These are phyloP conservation scores for Aspergillus versicolor DNA, from an alignment of 2,329 filamentous ascomycete genomes.

Conservation along the genomic window DNA sequence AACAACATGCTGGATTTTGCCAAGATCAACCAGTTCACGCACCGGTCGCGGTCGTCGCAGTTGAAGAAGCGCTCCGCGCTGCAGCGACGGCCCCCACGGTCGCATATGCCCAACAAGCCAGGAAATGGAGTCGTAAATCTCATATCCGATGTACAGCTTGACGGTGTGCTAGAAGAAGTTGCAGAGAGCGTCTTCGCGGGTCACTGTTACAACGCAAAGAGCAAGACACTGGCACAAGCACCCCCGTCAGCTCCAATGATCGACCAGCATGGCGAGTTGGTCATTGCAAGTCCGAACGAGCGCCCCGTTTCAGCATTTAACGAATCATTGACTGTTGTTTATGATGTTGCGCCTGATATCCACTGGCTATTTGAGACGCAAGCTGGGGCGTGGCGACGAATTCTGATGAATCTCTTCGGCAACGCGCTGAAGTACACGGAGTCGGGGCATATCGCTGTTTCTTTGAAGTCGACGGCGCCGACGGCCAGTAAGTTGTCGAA, in stretches of 20 bases:
- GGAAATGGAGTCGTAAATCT: conserved; percentile 1
- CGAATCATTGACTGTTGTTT: conserved; percentile 6
- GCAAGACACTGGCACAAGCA: not conserved
- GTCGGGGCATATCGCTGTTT: conserved; percentile 42
- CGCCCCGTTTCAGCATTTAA: conserved; percentile 1
- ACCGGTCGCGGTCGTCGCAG: not conserved
- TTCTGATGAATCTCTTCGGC: conserved; percentile 51
- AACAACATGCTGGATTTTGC: conserved; percentile 37
- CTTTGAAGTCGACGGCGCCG: conserved; percentile 23
- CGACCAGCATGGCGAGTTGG: not conserved
- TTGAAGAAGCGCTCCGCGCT: not conserved
- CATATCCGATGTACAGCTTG: conserved; percentile 16
- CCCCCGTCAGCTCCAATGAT: not conserved
- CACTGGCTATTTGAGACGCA: conserved; percentile 48
- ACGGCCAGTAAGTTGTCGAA: not conserved
- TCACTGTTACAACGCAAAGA: conserved; percentile 20
- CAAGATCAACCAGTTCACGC: conserved; percentile 24
- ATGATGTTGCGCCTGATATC: conserved; percentile 44
- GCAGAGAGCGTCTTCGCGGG: conserved; percentile 27
- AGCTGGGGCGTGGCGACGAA: conserved; percentile 47
- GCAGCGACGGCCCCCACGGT: not conserved
- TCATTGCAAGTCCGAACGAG: not conserved
- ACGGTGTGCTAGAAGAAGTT: conserved; percentile 25
- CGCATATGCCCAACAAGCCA: not conserved
- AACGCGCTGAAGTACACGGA: conserved; percentile 52